Percentiles rank a stretch among this genome's conserved stretches.
Conservation (phyloP, 257 asterid species). For the Verbascum thapsus region DNA sequence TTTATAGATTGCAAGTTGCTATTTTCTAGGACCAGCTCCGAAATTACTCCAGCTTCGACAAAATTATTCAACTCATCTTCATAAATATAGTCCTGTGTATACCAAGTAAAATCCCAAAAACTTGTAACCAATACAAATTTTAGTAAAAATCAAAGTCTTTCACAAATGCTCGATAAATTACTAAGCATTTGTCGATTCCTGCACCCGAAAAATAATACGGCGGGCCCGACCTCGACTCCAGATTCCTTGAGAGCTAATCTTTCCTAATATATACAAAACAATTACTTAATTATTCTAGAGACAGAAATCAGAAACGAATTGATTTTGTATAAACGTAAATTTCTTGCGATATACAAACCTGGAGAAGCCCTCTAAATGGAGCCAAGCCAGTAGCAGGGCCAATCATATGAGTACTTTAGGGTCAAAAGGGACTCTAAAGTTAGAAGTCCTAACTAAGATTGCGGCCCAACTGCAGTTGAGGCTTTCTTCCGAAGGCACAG, state of each 20-base stretch:
- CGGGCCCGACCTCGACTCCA: slow-evolving; percentile 88
- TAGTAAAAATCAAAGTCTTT: slow-evolving; percentile 2
- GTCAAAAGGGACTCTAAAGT: slow-evolving; percentile 86
- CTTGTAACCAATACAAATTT: not conserved
- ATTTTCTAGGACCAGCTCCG: slow-evolving; percentile 77
- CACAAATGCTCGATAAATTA: slow-evolving; percentile 25
- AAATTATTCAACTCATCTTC: slow-evolving; percentile 71
- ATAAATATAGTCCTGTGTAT: slow-evolving; percentile 78
- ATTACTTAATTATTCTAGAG: slow-evolving; percentile 13
- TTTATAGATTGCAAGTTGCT: too few species aligned
- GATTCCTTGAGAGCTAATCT: slow-evolving; percentile 82
- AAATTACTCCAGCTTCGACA: slow-evolving; percentile 67
- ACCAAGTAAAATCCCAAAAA: not conserved
- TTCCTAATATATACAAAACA: slow-evolving; percentile 59
- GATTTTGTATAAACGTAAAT: not conserved
- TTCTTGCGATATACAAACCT: slow-evolving; percentile 80
- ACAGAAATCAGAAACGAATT: slow-evolving; percentile 14
- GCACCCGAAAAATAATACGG: slow-evolving; percentile 85
- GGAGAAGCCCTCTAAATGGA: slow-evolving; percentile 98
- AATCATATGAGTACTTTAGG: slow-evolving; percentile 78
- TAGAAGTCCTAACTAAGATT: slow-evolving; percentile 76
- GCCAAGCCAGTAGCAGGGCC: slow-evolving; percentile 99
- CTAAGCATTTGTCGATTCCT: slow-evolving; percentile 86
- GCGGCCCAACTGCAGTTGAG: slow-evolving; percentile 79
- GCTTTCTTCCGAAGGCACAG: slow-evolving; percentile 72